Evolutionary conservation across 495 filamentous ascomycete species (phyloP), one percentile per base, ranked within the genome.

Genomic region (Patellaria atrata): DNA sequence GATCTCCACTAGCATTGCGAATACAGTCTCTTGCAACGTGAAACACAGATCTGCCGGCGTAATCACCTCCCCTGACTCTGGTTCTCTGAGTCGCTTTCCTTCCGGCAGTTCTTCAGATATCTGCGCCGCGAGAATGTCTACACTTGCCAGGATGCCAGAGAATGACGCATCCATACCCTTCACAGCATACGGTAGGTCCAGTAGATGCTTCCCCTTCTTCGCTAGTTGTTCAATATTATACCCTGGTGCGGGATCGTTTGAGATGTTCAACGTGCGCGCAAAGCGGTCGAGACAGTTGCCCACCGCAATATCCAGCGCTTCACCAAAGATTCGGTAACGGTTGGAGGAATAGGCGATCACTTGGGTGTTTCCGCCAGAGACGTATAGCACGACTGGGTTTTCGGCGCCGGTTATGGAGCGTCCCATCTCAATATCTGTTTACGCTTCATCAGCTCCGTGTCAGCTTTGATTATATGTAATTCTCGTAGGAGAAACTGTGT

Each of bases 121-220:
- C 33, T 68, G 62, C 20, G 62, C 70, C 1, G 86, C 89, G 23
- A 94, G 58, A 19, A 66, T 57, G 52, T 97, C 91, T 18, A 86
- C 75, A 1, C 71, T 66, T 1, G 80, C 82, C 15, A 97, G 58
- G 34, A 97, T 91, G 3, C 89, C 89, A 4, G 77, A 82, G 57
- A 97, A 94, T 17, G 80, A 87, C 47, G 80, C 86, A 55, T 97
- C 89, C 89, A 97, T 97, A 24, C 89, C 89, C 52, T 97, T 97
- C 21, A 97, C 89, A 11, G 84, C 73, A 51, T 97, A 97, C 3
- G 89, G 91, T 19, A 97, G 64, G 40, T 96, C 89, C 5, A 96
- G 60, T 22, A 96, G 58, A 31, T 71, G 59, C 30, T 65, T 67
- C 5, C 57, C 80, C 40, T 71, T 61, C 59, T 93, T 94, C 9